These are phyloP conservation scores for Huiozyma naganishii DNA, from an alignment of 805 yeast species.

Conservation along the genomic window DNA sequence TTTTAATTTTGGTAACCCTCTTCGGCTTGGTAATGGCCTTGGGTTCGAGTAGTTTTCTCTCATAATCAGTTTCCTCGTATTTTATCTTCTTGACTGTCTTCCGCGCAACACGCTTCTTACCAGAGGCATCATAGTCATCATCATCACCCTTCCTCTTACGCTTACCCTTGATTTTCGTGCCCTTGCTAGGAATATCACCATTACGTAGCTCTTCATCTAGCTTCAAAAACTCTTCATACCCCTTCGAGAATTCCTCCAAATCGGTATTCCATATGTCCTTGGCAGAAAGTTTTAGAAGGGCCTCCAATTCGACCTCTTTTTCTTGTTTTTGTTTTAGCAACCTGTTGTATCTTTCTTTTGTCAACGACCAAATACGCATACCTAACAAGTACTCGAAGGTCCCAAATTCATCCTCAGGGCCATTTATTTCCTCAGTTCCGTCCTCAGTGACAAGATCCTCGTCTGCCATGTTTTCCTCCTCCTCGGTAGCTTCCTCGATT, in stretches of 20 bases:
- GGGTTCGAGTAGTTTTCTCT: constrained; percentile 21
- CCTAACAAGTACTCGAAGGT: constrained; percentile 81
- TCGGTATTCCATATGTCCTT: constrained; percentile 85
- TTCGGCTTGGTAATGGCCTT: constrained; percentile 17
- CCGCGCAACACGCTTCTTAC: constrained; percentile 17
- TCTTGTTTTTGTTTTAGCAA: constrained; percentile 62
- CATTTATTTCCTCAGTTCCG: constrained; percentile 29
- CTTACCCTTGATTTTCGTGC: constrained; percentile 32
- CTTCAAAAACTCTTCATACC: constrained; percentile 58
- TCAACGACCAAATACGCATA: constrained; percentile 89
- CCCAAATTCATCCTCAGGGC: constrained; percentile 42
- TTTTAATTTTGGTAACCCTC: constrained; percentile 16
- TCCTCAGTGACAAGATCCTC: constrained; percentile 29
- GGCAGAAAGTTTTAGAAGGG: constrained; percentile 55
- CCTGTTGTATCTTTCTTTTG: constrained; percentile 78
- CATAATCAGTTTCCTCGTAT: constrained; percentile 19
- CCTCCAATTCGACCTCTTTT: constrained; percentile 60
- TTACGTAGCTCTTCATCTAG: constrained; percentile 54
- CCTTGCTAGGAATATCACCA: constrained; percentile 36
- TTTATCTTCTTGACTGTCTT: constrained; percentile 14
- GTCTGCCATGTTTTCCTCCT: constrained; percentile 32
- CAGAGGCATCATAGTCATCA: constrained; percentile 23
- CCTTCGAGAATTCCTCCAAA: constrained; percentile 56
- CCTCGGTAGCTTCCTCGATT: constrained; percentile 30
- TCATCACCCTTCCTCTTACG: constrained; percentile 17